Evolutionary conservation across 805 yeast species (phyloP), one percentile per base, ranked within the genome.

Genomic region (Henningerozyma blattae): DNA sequence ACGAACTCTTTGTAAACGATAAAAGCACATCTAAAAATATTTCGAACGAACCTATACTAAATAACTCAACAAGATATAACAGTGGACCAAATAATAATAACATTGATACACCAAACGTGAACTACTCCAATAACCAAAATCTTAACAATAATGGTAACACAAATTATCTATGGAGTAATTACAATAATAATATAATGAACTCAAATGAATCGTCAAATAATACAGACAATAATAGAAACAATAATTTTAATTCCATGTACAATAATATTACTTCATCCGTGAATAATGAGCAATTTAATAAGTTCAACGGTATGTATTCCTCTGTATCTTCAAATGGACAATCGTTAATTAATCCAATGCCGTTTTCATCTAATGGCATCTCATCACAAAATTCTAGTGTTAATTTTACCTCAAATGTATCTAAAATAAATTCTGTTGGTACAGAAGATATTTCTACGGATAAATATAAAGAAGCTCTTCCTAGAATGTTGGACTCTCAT

Each of bases 1-100:
- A 39, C 28, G 43, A 45, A n/a, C 35, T 43, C 15, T 54, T 52
- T 30, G 42, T 42, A 32, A 30, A 30, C 10, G 22, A 20, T 20
- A 20, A 20, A 20, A n/a, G n/a, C n/a, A n/a, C n/a, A n/a, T n/a
- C n/a, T n/a, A n/a, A n/a, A n/a, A n/a, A n/a, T n/a, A n/a, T n/a
- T n/a, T n/a, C n/a, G n/a, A n/a, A n/a, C n/a, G n/a, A n/a, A n/a
- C n/a, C n/a, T n/a, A n/a, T n/a, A n/a, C n/a, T n/a, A n/a, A n/a
- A n/a, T n/a, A n/a, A n/a, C n/a, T n/a, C n/a, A n/a, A n/a, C n/a
- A n/a, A n/a, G n/a, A n/a, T n/a, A n/a, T n/a, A n/a, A n/a, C n/a
- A n/a, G n/a, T n/a, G n/a, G n/a, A n/a, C n/a, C n/a, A n/a, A n/a
- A n/a, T n/a, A n/a, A n/a, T n/a, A 32, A 34, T 22, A 32, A 32